Base-by-base conservation (phyloP, 306 rosid genomes). In the Castanea crenata region DNA sequence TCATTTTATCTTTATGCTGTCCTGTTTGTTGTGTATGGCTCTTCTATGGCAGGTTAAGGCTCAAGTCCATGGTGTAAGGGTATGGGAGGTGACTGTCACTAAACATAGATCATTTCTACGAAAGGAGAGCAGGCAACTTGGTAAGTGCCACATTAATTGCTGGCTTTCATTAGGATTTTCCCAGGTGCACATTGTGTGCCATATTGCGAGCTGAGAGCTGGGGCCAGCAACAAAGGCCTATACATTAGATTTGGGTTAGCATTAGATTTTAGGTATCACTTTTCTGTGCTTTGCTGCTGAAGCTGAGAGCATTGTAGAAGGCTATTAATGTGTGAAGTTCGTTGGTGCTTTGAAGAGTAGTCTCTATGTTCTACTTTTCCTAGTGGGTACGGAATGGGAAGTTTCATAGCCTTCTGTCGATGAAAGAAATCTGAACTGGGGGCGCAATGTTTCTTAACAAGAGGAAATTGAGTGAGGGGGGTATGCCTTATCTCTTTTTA, bases 91-190 rank as follows among this genome's bases (percentile, higher is more conserved):
- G 51, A 65, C 25, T 6, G 0, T 65, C 3, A 11, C 25, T 59
- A 65, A 65, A 41, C 19, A 41, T 21, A 21, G n/a, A 11, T 32
- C 21, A 19, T 12, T 31, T 65, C 14, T 18, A 65, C 0, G 4
- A 19, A 32, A 8, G 71, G 41, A 64, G 49, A 65, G 51, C 51
- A 15, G n/a, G 71, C 71, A 65, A 20, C 12, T 65, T 65, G 51
- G 71, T 65, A 65, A 65, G 71, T 65, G 71, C 21, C 71, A 65
- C 71, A 65, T 32, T 15, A 31, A 65, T 32, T 65, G 71, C 71
- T 65, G 49, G 71, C 71, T 65, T 65, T 32, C 71, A 29, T 32
- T 18, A 8, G 35, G 31, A 41, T 65, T 65, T 65, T 32, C 34
- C 71, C 51, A 16, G 71, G 71, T 34, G 49, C 49, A 65, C 44